Evolutionary conservation across 352 stramenopile genomes (phyloP).

Genomic region (Pythium utonaiense): DNA sequence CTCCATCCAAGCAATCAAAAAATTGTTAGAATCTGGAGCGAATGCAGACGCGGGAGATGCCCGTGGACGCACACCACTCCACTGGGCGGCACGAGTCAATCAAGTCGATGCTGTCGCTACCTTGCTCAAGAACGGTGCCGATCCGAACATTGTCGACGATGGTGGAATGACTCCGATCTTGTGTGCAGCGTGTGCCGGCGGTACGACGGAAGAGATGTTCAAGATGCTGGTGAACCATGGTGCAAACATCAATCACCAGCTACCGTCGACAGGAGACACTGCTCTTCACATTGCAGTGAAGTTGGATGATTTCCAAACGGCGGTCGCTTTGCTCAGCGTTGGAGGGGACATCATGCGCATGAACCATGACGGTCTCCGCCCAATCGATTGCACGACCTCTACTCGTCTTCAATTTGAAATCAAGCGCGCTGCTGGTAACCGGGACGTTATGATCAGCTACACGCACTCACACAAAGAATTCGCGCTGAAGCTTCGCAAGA

Average conservation of each 20-base stretch:
- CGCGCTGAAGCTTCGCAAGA: constrained; percentile 55
- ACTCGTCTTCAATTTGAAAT: constrained; percentile 66
- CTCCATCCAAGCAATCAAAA: constrained; percentile 47
- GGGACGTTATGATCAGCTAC: constrained; percentile 76
- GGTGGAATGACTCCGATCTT: constrained; percentile 75
- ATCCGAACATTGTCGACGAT: constrained; percentile 71
- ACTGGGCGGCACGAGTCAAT: constrained; percentile 79
- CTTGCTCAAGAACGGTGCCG: constrained; percentile 45
- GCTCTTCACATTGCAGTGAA: constrained; percentile 79
- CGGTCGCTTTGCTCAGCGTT: constrained; percentile 62
- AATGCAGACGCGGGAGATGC: constrained; percentile 69
- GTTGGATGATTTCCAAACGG: constrained; percentile 70
- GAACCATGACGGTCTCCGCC: constrained; percentile 54
- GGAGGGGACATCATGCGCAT: constrained; percentile 77
- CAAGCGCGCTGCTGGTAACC: constrained; percentile 60
- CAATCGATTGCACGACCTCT: constrained; percentile 64
- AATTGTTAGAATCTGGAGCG: constrained; percentile 54
- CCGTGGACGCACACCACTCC: constrained; percentile 58
- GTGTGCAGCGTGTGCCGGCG: constrained; percentile 68
- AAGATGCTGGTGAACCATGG: constrained; percentile 54
- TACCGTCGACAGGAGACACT: constrained; percentile 63
- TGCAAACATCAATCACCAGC: constrained; percentile 73
- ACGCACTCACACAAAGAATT: constrained; percentile 66
- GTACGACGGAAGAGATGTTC: constrained; percentile 68
- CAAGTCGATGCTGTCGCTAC: constrained; percentile 60